These are phyloP conservation scores for Cercophora samala DNA, from an alignment of 495 filamentous ascomycete species.

Conservation along the genomic window DNA sequence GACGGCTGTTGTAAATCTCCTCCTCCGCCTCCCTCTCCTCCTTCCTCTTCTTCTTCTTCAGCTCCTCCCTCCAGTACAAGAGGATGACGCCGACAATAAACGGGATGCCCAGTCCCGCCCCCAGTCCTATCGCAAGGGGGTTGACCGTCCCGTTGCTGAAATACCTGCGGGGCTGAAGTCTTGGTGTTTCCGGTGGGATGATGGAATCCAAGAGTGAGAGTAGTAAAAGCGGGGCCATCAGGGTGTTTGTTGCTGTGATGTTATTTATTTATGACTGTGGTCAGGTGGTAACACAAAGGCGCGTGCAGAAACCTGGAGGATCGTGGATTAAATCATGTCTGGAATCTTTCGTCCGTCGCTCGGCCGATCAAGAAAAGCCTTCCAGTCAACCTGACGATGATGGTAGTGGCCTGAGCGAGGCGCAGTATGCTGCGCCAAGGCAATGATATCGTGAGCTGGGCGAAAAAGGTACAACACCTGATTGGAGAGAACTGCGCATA, in stretches of 20 bases:
- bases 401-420: not conserved
- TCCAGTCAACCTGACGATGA: not conserved
- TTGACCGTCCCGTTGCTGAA: not conserved
- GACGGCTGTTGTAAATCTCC: not conserved
- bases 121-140: not conserved
- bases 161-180: not conserved
- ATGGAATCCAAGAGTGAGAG: not conserved
- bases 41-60: not conserved
- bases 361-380: not conserved
- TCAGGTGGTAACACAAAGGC: no score
- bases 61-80: not conserved
- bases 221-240: not conserved
- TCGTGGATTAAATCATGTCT: no score
- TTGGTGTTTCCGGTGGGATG: not conserved
- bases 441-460: not conserved
- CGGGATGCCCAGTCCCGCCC: not conserved
- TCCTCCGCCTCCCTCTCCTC: not conserved
- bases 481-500: no score
- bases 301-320: no score
- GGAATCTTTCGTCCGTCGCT: not conserved
- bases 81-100: not conserved
- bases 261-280: no score
- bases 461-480: not conserved
- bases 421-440: not conserved
- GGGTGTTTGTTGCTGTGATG: no score